Evolutionary conservation across 306 rosid species (phyloP).

Genomic region (apple (Malus domestica)): ASM211411v1 NC_041795.1:25905001-25905500

Average conservation of each 20-base stretch:
- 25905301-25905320: background rate
- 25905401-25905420: constrained; percentile 11
- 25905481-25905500: background rate
- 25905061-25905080: background rate
- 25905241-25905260: too few relatives aligned
- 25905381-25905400: constrained; percentile 27
- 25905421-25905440: background rate
- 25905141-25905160: background rate
- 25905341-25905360: constrained; percentile 21
- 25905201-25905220: background rate
- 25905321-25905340: background rate
- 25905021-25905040: background rate
- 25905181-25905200: background rate
- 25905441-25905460: background rate
- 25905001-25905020: background rate
- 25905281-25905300: background rate
- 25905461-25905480: background rate
- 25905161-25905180: too few relatives aligned
- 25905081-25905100: background rate
- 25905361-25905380: constrained; percentile 30
- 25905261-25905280: background rate
- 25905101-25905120: background rate
- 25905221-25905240: background rate
- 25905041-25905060: background rate
- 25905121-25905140: background rate